phyloP scores from a whole-genome alignment of 371 early-diverging fungal genomes.

The Umbelopsis sp. region DNA sequence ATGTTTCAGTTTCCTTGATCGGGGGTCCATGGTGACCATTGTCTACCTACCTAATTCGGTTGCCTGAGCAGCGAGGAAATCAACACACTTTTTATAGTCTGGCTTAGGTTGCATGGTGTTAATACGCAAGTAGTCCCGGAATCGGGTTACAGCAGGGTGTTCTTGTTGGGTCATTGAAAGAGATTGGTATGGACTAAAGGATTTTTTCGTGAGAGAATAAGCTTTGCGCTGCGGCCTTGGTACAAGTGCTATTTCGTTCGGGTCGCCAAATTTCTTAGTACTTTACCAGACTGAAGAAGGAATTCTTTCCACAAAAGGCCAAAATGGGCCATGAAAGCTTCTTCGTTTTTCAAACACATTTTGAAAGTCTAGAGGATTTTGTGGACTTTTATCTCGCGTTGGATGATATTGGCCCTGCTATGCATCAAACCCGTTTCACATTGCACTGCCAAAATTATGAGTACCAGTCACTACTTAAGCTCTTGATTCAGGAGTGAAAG shows the following conservation, averaged over 20 bases:
- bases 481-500: no score
- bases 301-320: background rate
- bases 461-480: no score
- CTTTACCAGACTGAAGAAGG: background rate
- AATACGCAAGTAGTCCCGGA: conserved; percentile 78
- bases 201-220: no score
- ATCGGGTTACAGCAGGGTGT: conserved; percentile 61
- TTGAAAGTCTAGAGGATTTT: background rate
- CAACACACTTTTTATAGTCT: conserved; percentile 64
- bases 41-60: conserved; percentile 56
- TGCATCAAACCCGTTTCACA: no score
- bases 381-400: background rate
- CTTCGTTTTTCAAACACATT: background rate
- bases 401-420: no score
- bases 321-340: background rate
- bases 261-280: no score
- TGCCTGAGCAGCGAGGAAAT: conserved; percentile 65
- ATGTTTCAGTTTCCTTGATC: background rate
- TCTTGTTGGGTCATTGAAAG: conserved; percentile 8
- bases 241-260: no score
- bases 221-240: no score
- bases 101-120: conserved; percentile 82
- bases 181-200: no score
- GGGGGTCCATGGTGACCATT: background rate
- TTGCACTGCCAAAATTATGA: no score